Evolutionary conservation across 2,329 filamentous ascomycete genomes (phyloP), one percentile per base, ranked within the genome.

Genomic region (Xylariaceae sp.): DNA sequence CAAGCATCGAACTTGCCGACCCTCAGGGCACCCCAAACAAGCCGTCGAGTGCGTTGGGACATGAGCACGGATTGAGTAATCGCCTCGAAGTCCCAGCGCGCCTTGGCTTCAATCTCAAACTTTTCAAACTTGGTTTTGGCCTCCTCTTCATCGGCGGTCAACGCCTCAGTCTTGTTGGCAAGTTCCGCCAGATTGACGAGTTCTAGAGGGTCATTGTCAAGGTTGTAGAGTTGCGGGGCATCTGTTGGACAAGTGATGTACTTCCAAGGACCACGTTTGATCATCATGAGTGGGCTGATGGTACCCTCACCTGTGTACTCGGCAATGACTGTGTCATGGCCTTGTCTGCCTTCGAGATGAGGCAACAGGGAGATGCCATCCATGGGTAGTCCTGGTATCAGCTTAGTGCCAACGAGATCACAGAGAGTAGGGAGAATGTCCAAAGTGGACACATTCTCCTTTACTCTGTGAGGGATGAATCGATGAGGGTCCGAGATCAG

Each of bases 301-400:
- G 92, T 96, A 52, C 92, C 92, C 75, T 97, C 92, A 53, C 91
- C 92, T 70, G 93, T 96, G 77, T 97, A 97, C 77, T 97, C 92
- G 62, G 91, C 92, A 68, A 93, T 88, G n/a, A 94, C 92, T 9
- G 89, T 94, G 73, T 97, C 92, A 62, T 88, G 87, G 47, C 84
- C 86, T n/a, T 83, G 74, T 18, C 76, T 75, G 54, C 84, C 85
- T 68, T 87, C 78, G 39, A 95, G 80, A 70, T 93, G 88, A n/a
- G 90, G 90, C 62, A 92, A 76, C 66, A 97, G 80, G 47, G 89
- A 94, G 37, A 85, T 79, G 42, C 92, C 92, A 68, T 97, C 92
- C 77, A 97, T 88, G 1, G 91, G 90, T n/a, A 96, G 79, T 15
- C 82, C 82, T 0, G 83, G 79, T 17, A 87, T 79, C 0, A 90